Conservation (phyloP, 2,329 filamentous ascomycete species). For the Cladosporium sp. region DNA sequence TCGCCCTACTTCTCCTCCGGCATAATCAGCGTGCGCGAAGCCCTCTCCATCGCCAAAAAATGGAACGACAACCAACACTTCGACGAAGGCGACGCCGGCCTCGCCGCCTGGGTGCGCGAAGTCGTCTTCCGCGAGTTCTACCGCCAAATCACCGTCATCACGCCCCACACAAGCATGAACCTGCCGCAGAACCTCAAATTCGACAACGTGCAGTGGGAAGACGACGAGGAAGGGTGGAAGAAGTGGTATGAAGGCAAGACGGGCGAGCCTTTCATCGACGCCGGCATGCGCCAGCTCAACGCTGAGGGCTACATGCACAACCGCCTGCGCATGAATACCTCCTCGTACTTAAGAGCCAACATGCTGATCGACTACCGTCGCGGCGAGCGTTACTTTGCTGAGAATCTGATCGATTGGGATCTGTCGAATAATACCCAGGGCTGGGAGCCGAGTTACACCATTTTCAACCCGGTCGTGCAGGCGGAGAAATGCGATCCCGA, state of each 20-base stretch:
- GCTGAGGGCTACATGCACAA: conserved; percentile 51
- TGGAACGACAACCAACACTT: conserved; percentile 44
- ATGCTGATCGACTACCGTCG: conserved; percentile 47
- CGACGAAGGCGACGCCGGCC: conserved; percentile 32
- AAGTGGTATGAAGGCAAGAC: conserved; percentile 46
- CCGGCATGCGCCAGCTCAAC: conserved; percentile 49
- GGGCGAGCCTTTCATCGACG: conserved; percentile 48
- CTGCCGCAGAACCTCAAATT: conserved; percentile 50
- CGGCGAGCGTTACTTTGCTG: conserved; percentile 50
- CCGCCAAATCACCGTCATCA: conserved; percentile 43
- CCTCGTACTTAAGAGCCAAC: conserved; percentile 46
- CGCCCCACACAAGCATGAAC: conserved; percentile 48
- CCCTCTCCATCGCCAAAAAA: conserved; percentile 38
- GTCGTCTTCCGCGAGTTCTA: conserved; percentile 51
- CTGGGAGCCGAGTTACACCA: conserved; percentile 50
- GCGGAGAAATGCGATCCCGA: conserved; percentile 79
- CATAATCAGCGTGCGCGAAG: conserved; percentile 44
- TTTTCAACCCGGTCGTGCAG: conserved; percentile 65
- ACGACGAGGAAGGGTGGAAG: conserved; percentile 47
- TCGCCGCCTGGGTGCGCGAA: conserved; percentile 47
- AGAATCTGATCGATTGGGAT: conserved; percentile 47
- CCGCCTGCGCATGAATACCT: conserved; percentile 48
- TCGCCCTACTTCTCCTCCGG: conserved; percentile 45
- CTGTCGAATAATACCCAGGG: conserved; percentile 49
- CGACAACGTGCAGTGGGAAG: conserved; percentile 48